Conservation (phyloP, 2,329 filamentous ascomycete species). For the Colletotrichum tropicale region DNA sequence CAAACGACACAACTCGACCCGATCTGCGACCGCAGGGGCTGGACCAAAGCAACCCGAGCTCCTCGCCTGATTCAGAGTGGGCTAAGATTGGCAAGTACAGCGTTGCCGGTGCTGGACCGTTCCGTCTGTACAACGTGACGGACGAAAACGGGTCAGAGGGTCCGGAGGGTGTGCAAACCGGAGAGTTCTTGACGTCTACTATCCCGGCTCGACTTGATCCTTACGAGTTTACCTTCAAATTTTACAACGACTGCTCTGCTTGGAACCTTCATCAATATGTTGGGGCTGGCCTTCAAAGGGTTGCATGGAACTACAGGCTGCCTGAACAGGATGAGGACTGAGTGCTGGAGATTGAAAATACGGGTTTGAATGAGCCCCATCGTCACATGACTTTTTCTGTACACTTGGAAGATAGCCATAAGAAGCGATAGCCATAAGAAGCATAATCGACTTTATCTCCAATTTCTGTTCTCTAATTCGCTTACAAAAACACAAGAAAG, state of each 20-base stretch:
- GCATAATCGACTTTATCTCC: no score
- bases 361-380: no score
- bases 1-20: background rate
- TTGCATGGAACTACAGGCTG: slow-evolving; percentile 1
- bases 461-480: no score
- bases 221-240: background rate
- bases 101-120: background rate
- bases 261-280: slow-evolving; percentile 2
- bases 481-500: no score
- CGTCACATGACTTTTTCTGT: fast-evolving
- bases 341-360: background rate
- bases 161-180: background rate
- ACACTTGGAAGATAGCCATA: no score
- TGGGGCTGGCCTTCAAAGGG: background rate
- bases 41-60: background rate
- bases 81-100: slow-evolving; percentile 1
- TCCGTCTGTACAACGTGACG: background rate
- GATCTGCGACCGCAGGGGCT: background rate
- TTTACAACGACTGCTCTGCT: background rate
- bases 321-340: background rate
- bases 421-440: no score
- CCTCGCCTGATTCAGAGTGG: background rate
- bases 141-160: background rate
- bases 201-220: background rate
- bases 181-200: background rate